phyloP scores from a whole-genome alignment of 768 basidiomycete species.

The Chalciporus chontae region DNA sequence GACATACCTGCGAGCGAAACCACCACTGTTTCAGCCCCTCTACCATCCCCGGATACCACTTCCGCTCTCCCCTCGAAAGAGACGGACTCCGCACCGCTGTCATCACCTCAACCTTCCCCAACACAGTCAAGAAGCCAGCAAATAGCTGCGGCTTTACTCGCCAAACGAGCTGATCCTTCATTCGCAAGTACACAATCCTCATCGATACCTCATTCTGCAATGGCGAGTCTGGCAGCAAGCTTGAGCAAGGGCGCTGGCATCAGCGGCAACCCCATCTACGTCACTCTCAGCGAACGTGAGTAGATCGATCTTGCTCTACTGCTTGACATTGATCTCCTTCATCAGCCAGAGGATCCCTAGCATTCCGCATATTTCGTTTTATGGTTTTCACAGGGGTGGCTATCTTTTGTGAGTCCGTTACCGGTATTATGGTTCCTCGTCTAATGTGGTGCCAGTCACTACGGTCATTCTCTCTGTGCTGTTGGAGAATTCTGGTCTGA shows the following conservation, averaged over 20 bases:
- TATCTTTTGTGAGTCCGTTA: conserved; percentile 58
- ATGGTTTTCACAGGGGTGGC: conserved; percentile 51
- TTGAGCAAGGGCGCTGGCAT: conserved; percentile 42
- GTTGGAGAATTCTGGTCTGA: conserved; percentile 89
- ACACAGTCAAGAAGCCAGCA: conserved; percentile 37
- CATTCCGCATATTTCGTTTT: conserved; percentile 61
- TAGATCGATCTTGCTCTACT: conserved; percentile 5
- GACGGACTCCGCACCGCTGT: conserved; percentile 10
- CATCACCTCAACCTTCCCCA: conserved; percentile 6
- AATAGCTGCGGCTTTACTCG: conserved; percentile 41
- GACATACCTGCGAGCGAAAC: conserved; percentile 5
- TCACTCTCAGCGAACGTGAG: conserved; percentile 80
- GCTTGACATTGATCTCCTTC: background rate
- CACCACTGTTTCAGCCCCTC: background rate
- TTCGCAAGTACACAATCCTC: conserved; percentile 8
- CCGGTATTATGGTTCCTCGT: background rate
- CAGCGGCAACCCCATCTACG: conserved; percentile 64
- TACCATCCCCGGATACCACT: conserved; percentile 11
- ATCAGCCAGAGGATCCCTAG: conserved; percentile 65
- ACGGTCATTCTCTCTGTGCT: conserved; percentile 81
- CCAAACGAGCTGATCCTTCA: conserved; percentile 19
- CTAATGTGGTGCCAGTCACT: conserved; percentile 44
- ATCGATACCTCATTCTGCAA: conserved; percentile 29
- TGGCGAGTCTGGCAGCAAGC: conserved; percentile 41
- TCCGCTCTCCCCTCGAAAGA: conserved; percentile 15